Conservation (phyloP, 2,329 filamentous ascomycete genomes). For the Fusarium sp. region DNA sequence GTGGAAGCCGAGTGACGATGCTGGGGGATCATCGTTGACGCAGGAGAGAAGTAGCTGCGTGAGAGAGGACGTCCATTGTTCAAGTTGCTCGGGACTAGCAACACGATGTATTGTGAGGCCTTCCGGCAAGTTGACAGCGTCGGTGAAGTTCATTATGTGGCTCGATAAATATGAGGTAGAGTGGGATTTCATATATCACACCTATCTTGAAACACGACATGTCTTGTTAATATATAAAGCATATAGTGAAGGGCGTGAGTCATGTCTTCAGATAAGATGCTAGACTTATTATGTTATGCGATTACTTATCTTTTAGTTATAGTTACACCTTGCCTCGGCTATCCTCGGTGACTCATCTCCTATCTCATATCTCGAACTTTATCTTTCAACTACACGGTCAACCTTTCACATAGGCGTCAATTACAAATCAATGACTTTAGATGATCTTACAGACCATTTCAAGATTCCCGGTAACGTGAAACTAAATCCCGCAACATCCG, state of each 20-base stretch:
- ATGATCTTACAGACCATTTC: too few relatives aligned
- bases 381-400: too few relatives aligned
- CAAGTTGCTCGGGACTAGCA: accelerated
- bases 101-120: not conserved
- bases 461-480: too few relatives aligned
- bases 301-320: not conserved
- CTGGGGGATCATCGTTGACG: slow-evolving; percentile 2
- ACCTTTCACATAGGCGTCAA: too few relatives aligned
- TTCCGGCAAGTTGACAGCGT: not conserved
- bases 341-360: not conserved
- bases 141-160: not conserved
- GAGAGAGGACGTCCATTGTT: not conserved
- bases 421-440: too few relatives aligned
- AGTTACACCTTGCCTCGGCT: not conserved
- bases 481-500: not conserved
- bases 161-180: accelerated
- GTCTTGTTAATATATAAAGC: too few relatives aligned
- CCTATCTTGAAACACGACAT: too few relatives aligned
- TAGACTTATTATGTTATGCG: not conserved
- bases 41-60: not conserved
- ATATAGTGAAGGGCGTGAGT: not conserved
- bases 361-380: accelerated
- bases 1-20: slow-evolving; percentile 6
- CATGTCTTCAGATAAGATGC: not conserved
- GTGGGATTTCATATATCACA: accelerated